These are phyloP conservation scores for Hypoxylon rickii DNA, from an alignment of 495 filamentous ascomycete genomes.

Conservation along the genomic window DNA sequence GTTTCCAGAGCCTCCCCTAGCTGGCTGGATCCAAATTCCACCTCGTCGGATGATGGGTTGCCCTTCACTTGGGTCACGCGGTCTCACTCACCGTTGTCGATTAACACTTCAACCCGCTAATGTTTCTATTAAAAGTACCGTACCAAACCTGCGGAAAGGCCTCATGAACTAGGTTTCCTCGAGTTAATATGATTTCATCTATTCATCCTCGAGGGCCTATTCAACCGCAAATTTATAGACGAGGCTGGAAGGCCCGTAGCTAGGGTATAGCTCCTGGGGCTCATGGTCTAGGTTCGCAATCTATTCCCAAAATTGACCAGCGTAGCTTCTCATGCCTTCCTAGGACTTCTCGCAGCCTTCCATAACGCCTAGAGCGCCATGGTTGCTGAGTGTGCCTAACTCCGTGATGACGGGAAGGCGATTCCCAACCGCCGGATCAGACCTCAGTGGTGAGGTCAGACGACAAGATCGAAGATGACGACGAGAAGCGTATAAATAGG, in stretches of 20 bases:
- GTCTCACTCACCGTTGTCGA: slow-evolving; percentile 3
- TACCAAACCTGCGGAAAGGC: slow-evolving; percentile 26
- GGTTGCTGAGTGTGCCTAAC: slow-evolving; percentile 1
- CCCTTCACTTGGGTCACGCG: slow-evolving; percentile 26
- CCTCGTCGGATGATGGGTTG: slow-evolving; percentile 15
- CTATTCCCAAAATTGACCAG: slow-evolving; percentile 27
- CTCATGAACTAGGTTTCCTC: slow-evolving; percentile 42
- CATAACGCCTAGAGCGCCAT: slow-evolving; percentile 26
- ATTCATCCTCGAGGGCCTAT: slow-evolving; percentile 44
- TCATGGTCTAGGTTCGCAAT: slow-evolving; percentile 34
- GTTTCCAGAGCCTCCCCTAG: slow-evolving; percentile 30
- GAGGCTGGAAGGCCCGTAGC: slow-evolving; percentile 38
- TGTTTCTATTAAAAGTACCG: slow-evolving; percentile 52
- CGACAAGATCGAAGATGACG: slow-evolving; percentile 1
- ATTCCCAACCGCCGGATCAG: not conserved
- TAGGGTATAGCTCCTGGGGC: slow-evolving; percentile 14
- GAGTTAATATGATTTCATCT: slow-evolving; percentile 55
- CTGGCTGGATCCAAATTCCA: slow-evolving; percentile 6
- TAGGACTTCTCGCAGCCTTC: slow-evolving; percentile 15
- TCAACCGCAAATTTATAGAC: slow-evolving; percentile 53
- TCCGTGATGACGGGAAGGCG: slow-evolving; percentile 6
- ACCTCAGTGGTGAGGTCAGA: not conserved
- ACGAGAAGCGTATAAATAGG: slow-evolving; percentile 42
- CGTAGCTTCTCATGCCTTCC: slow-evolving; percentile 19
- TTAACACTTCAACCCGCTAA: slow-evolving; percentile 24